Conservation (phyloP, 331 rosid species). For the Ulmus americana region DNA sequence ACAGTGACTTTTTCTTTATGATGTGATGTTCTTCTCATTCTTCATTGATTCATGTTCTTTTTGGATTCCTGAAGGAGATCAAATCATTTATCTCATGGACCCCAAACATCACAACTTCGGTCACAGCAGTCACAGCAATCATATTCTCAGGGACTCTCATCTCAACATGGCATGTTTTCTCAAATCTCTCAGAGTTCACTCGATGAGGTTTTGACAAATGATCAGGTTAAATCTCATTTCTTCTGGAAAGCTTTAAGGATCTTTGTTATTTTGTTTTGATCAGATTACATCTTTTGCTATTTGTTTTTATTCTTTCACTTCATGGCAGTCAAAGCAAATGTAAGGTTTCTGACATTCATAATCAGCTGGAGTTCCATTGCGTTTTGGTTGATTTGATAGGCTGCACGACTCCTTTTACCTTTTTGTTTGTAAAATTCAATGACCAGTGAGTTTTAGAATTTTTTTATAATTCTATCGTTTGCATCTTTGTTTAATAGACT, state of each 20-base stretch:
- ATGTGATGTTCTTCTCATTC: background rate
- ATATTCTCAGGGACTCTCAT: conserved; percentile 74
- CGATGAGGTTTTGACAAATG: conserved; percentile 55
- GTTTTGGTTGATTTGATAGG: background rate
- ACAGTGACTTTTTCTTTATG: background rate
- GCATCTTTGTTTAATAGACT: no score
- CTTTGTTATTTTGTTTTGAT: background rate
- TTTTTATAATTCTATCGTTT: background rate
- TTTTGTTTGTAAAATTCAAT: background rate
- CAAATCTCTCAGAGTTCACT: conserved; percentile 79
- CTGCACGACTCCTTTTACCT: background rate
- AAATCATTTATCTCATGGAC: conserved; percentile 44
- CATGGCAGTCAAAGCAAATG: background rate
- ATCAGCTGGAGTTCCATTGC: background rate
- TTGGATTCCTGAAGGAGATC: conserved; percentile 40
- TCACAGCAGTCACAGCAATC: conserved; percentile 91
- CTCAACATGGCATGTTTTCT: conserved; percentile 72
- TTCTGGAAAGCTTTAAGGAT: conserved; percentile 5
- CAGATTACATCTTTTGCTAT: background rate
- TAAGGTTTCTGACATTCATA: background rate
- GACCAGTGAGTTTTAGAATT: background rate
- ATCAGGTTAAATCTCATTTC: conserved; percentile 52
- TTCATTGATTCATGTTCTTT: conserved; percentile 5
- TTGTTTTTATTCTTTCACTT: background rate
- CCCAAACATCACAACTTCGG: conserved; percentile 68